phyloP scores from a whole-genome alignment of 1,284 basidiomycete species.

The Stereum hirsutum region DNA sequence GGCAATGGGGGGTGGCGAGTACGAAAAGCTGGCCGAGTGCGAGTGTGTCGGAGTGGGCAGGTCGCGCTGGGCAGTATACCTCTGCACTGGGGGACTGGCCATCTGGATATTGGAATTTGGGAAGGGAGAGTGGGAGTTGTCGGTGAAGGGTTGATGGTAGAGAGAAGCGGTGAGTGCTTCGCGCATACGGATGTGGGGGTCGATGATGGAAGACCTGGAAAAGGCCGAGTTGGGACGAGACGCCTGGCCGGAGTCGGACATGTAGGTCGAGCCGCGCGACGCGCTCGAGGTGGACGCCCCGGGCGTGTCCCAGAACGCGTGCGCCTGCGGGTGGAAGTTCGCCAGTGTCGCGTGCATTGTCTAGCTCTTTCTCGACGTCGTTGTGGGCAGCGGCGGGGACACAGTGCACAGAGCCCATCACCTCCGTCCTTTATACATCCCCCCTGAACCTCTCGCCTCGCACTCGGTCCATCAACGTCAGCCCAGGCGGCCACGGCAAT shows the following conservation, averaged over 20 bases:
- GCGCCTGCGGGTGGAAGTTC: slow-evolving; percentile 9
- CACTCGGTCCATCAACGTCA: neutral
- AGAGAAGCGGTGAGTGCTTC: neutral
- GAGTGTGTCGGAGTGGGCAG: neutral
- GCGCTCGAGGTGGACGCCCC: slow-evolving; percentile 12
- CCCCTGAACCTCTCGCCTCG: neutral
- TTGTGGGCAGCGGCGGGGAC: neutral
- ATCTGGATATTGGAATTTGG: neutral
- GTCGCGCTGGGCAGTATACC: neutral
- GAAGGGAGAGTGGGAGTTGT: neutral
- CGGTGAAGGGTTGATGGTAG: neutral
- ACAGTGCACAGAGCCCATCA: neutral
- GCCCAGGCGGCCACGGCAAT: neutral
- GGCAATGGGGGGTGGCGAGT: neutral
- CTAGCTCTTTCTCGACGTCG: slow-evolving; percentile 1
- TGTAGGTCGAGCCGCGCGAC: slow-evolving; percentile 14
- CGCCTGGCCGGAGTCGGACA: slow-evolving; percentile 10
- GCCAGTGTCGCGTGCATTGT: slow-evolving; percentile 11
- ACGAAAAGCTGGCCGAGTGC: neutral
- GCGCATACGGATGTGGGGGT: slow-evolving; percentile 8
- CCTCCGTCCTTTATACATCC: neutral
- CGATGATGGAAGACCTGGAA: slow-evolving; percentile 7
- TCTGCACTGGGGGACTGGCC: neutral
- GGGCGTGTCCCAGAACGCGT: slow-evolving; percentile 14
- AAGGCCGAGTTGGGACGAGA: neutral